Evolutionary conservation across 179 eudicot genomes (phyloP).

Genomic region (Silene coronaria): DNA sequence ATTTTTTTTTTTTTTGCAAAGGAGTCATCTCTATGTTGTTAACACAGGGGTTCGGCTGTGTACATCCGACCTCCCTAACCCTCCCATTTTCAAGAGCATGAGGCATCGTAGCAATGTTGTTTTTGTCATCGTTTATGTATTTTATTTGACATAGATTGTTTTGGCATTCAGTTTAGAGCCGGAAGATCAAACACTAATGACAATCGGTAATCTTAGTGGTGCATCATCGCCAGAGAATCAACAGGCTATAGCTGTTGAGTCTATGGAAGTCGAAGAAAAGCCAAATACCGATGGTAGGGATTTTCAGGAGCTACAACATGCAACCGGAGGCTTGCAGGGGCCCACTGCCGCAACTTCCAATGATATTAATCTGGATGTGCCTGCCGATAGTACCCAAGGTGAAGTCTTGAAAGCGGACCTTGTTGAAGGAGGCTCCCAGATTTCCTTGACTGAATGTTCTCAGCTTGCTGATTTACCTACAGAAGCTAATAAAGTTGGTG

Average conservation of each 20-base stretch:
- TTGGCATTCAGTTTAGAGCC: constrained; percentile 65
- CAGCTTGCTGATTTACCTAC: constrained; percentile 25
- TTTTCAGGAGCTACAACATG: constrained; percentile 24
- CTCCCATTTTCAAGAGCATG: background rate
- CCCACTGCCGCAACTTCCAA: constrained; percentile 16
- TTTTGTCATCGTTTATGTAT: background rate
- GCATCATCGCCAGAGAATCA: constrained; percentile 23
- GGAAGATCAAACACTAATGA: constrained; percentile 32
- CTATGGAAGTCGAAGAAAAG: constrained; percentile 30
- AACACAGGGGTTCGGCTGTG: background rate
- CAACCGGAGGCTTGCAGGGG: constrained; percentile 25
- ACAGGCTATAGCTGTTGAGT: constrained; percentile 23
- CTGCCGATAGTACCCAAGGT: constrained; percentile 17
- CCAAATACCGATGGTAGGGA: constrained; percentile 20
- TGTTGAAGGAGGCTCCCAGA: constrained; percentile 26
- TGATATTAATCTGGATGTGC: constrained; percentile 23
- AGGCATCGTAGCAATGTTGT: background rate
- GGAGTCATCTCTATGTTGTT: background rate
- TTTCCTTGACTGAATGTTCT: constrained; percentile 15
- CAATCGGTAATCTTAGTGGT: constrained; percentile 23
- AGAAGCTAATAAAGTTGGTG: constrained; percentile 17
- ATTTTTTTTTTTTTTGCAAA: no score
- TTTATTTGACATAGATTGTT: constrained; percentile 18
- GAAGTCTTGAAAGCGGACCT: constrained; percentile 26
- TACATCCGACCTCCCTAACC: background rate